phyloP scores from a whole-genome alignment of 2,329 filamentous ascomycete species.

The Clonostachys byssicola region DNA sequence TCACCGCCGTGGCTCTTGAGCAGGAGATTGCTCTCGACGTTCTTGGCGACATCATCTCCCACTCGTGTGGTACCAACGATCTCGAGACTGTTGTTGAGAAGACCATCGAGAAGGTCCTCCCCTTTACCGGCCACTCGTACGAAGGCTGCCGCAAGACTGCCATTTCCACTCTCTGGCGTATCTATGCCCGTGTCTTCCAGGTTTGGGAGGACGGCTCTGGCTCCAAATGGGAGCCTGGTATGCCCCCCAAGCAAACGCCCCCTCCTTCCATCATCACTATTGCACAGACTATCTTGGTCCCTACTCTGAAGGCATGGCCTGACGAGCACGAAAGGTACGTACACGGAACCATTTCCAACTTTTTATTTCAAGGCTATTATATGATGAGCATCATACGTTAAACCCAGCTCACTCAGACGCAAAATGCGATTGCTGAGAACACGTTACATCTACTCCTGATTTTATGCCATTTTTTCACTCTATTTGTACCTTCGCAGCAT shows the following conservation, averaged over 20 bases:
- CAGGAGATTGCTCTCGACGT: slow-evolving; percentile 98
- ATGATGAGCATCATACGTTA: slow-evolving; percentile 93
- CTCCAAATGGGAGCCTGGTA: slow-evolving; percentile 83
- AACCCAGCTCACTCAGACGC: slow-evolving; percentile 99
- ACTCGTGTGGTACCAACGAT: slow-evolving; percentile 73
- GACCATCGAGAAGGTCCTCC: slow-evolving; percentile 76
- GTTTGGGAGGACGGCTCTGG: slow-evolving; percentile 72
- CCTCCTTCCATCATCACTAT: slow-evolving; percentile 77
- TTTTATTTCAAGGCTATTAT: slow-evolving; percentile 14
- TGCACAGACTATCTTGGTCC: slow-evolving; percentile 77
- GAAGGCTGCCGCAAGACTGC: slow-evolving; percentile 92
- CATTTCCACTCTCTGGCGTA: slow-evolving; percentile 87
- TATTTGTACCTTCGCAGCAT: background rate
- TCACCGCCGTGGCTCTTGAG: slow-evolving; percentile 87
- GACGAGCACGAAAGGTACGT: slow-evolving; percentile 94
- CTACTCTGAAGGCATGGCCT: slow-evolving; percentile 80
- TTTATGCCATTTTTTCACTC: slow-evolving; percentile 4
- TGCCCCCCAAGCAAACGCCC: slow-evolving; percentile 79
- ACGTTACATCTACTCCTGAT: slow-evolving; percentile 43
- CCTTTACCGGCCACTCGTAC: slow-evolving; percentile 82
- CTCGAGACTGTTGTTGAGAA: slow-evolving; percentile 81
- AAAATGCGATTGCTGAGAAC: slow-evolving; percentile 85
- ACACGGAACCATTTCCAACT: slow-evolving; percentile 8
- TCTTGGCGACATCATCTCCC: slow-evolving; percentile 84
- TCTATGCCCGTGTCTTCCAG: slow-evolving; percentile 86